Percentiles rank a stretch among this genome's conserved stretches.
Evolutionary conservation across 768 basidiomycete genomes (phyloP).

Genomic region (Cystobasidium onofrii): DNA sequence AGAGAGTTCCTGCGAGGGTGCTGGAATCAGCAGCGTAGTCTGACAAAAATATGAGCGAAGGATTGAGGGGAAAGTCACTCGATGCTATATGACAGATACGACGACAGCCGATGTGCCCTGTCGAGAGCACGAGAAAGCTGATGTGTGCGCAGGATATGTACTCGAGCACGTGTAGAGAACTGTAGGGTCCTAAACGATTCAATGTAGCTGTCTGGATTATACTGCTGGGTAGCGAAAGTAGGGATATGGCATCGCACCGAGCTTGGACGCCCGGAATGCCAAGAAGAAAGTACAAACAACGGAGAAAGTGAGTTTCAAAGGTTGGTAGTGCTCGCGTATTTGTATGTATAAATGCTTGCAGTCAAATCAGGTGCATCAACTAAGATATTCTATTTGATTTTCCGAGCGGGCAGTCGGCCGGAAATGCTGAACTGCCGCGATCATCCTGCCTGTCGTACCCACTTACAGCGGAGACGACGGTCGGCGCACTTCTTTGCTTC

Average conservation of each 20-base stretch:
- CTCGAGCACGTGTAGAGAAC: neutral
- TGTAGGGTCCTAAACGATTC: neutral
- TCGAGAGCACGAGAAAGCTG: neutral
- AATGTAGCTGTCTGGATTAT: constrained; percentile 20
- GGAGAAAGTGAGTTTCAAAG: neutral
- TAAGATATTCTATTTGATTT: too few relatives aligned
- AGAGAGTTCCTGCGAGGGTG: neutral
- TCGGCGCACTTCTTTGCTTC: neutral
- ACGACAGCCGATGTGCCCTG: neutral
- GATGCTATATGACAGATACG: neutral
- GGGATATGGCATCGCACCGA: neutral
- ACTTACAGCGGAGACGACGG: neutral
- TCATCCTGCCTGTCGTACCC: neutral
- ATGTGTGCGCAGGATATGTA: constrained; percentile 3
- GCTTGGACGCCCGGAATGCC: neutral
- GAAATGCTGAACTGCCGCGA: neutral
- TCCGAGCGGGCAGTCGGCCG: neutral
- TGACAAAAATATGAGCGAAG: constrained; percentile 23
- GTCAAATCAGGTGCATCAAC: too few relatives aligned
- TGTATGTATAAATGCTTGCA: too few relatives aligned
- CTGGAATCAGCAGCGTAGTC: constrained; percentile 3
- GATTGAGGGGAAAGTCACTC: neutral
- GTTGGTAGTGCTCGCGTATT: too few relatives aligned
- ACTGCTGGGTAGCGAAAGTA: constrained; percentile 22
- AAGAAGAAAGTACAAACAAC: constrained; percentile 24